phyloP scores from a whole-genome alignment of 1,139 yeast species.

The Yamadazyma triangularis region DNA sequence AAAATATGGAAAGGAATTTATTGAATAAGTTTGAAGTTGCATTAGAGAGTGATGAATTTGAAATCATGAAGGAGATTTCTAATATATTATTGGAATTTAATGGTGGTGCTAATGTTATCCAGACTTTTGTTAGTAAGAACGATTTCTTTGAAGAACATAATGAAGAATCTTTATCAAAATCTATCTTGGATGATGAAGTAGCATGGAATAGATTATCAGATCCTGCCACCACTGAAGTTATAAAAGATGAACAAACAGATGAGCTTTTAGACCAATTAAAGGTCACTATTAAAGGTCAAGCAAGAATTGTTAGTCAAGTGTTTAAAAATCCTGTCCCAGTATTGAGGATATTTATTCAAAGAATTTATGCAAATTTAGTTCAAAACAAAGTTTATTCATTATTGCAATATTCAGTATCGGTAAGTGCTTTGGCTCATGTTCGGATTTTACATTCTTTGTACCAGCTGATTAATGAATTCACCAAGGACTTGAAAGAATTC shows the following conservation, averaged over 20 bases:
- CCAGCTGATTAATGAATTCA: slow-evolving; percentile 56
- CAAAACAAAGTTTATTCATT: slow-evolving; percentile 64
- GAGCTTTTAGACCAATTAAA: slow-evolving; percentile 31
- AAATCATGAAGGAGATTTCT: slow-evolving; percentile 76
- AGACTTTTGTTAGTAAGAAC: slow-evolving; percentile 78
- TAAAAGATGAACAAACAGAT: slow-evolving; percentile 32
- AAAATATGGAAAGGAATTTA: slow-evolving; percentile 65
- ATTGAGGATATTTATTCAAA: slow-evolving; percentile 63
- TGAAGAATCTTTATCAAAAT: slow-evolving; percentile 30
- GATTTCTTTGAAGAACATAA: slow-evolving; percentile 52
- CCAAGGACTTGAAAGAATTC: slow-evolving; percentile 61
- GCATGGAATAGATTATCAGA: slow-evolving; percentile 34
- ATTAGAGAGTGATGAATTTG: slow-evolving; percentile 53
- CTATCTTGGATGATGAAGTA: slow-evolving; percentile 34
- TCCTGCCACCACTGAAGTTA: slow-evolving; percentile 27
- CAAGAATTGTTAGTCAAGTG: slow-evolving; percentile 68
- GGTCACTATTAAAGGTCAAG: slow-evolving; percentile 58
- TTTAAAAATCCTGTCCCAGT: slow-evolving; percentile 67
- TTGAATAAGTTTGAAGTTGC: slow-evolving; percentile 56
- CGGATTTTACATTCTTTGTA: slow-evolving; percentile 69
- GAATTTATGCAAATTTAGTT: slow-evolving; percentile 74
- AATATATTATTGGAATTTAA: slow-evolving; percentile 76
- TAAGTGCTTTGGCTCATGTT: slow-evolving; percentile 70
- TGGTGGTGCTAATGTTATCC: slow-evolving; percentile 80
- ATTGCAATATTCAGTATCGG: slow-evolving; percentile 59